phyloP scores from a whole-genome alignment of 495 filamentous ascomycete species.

The Daldinia concentrica region DNA sequence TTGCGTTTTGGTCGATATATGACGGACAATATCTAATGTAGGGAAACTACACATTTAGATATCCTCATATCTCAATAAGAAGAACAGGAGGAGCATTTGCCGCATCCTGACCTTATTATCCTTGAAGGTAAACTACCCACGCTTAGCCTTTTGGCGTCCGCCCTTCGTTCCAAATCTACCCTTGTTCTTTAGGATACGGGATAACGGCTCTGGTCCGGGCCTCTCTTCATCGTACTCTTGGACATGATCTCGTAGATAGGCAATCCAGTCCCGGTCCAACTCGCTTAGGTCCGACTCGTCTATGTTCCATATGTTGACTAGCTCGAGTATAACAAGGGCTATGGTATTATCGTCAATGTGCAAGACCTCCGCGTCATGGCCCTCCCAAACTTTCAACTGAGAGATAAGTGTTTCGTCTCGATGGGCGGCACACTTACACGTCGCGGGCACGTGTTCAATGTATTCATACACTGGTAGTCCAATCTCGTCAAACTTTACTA shows the following conservation, averaged over 20 bases:
- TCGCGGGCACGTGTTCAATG: neutral
- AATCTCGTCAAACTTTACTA: neutral
- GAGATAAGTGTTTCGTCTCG: conserved; percentile 2
- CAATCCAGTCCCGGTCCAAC: neutral
- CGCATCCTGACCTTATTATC: neutral
- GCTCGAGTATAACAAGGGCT: neutral
- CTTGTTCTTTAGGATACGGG: neutral
- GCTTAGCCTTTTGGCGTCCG: neutral
- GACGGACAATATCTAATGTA: neutral
- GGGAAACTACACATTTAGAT: neutral
- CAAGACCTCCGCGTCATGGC: neutral
- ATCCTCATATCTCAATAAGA: neutral
- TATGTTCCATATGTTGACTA: conserved; percentile 14
- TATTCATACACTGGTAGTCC: conserved; percentile 8
- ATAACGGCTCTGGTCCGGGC: neutral
- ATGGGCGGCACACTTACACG: conserved; percentile 2
- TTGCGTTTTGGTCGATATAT: neutral
- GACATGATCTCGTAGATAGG: neutral
- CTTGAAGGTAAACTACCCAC: neutral
- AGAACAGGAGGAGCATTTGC: neutral
- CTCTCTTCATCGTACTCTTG: neutral
- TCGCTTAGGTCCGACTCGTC: neutral
- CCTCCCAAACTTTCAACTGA: conserved; percentile 5
- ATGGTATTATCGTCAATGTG: conserved; percentile 2
- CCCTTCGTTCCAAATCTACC: neutral